These are phyloP conservation scores for Nepenthes gracilis DNA, from an alignment of 148 eudicot genomes.

Conservation along the genomic window DNA sequence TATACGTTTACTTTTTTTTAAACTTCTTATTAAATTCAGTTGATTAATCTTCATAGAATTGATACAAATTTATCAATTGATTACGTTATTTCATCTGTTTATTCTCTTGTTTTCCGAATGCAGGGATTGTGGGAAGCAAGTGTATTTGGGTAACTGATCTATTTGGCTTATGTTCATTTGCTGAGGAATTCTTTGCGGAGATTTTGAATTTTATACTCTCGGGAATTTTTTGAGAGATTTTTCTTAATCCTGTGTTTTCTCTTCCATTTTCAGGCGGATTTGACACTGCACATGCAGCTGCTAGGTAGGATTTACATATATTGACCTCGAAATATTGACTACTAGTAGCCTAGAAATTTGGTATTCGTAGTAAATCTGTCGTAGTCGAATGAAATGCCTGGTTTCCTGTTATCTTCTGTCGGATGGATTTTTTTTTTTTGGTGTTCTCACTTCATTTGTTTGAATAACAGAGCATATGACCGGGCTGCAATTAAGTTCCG, in stretches of 20 bases:
- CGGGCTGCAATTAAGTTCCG: constrained; percentile 89
- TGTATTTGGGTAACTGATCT: constrained; percentile 24
- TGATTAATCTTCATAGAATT: background rate
- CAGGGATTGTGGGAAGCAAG: constrained; percentile 44
- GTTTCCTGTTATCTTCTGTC: background rate
- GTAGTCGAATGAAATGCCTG: too few species aligned
- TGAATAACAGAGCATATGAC: constrained; percentile 63
- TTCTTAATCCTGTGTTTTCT: background rate
- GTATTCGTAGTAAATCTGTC: background rate
- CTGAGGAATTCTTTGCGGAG: background rate
- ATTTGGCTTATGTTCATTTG: background rate
- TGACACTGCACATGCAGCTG: constrained; percentile 33
- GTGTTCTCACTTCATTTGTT: background rate
- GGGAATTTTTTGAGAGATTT: background rate
- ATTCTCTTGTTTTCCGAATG: background rate
- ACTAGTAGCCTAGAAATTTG: background rate
- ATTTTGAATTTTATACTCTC: background rate
- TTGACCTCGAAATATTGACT: background rate
- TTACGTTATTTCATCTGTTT: too few species aligned
- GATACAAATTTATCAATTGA: too few species aligned
- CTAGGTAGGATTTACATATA: constrained; percentile 12
- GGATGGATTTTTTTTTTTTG: background rate
- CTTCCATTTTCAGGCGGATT: constrained; percentile 24
- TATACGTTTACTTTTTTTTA: constrained; percentile 6
- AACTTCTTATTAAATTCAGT: background rate